Base-by-base conservation (phyloP, 139 green algal species). In the Gonium pectorale region DNA sequence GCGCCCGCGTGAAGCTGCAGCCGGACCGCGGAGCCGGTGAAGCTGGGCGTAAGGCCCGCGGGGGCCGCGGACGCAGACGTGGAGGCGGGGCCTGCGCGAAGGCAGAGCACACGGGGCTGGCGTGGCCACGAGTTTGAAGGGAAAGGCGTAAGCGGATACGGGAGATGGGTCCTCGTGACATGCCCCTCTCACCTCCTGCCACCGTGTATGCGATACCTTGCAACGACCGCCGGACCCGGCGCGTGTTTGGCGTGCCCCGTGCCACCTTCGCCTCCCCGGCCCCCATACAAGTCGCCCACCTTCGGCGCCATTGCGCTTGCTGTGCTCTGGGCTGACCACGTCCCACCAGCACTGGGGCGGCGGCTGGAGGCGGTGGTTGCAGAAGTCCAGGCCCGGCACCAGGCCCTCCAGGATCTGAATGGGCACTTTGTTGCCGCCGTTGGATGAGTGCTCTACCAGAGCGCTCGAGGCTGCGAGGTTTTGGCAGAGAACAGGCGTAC, bases 381-480 rank as follows among this genome's bases (percentile, higher is more conserved):
- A 92, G 80, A 98, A 97, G 89, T 98, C 95, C 60, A 98, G 88
- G 2, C 95, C 95, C 22, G 95, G 95, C 35, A 98, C 92, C 1
- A 98, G 71, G 21, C 90, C 92, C 91, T 95, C 95, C 29, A 92
- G 60, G 69, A 95, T 92, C n/a, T 94, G 82, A 26, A 89, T 70
- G 43, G 79, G 70, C 29, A 80, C 51, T 63, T 69, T 62, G 56
- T 40, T 33, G 64, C 64, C 41, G 60, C 67, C 59, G 44, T 46
- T 67, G n/a, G 74, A 71, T 7, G 74, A 82, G 60, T 71, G 66
- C 29, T 69, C 70, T 4, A 69, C 71, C 56, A 80, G 44, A 7
- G 64, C 66, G 21, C 67, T 74, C 17, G 75, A 75, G 43, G 84
- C 84, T 75, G 84, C 67, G 33, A 51, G 46, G 15, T 54, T 15